Evolutionary conservation across 2,329 filamentous ascomycete genomes (phyloP).

Genomic region (Tolypocladium album): DNA sequence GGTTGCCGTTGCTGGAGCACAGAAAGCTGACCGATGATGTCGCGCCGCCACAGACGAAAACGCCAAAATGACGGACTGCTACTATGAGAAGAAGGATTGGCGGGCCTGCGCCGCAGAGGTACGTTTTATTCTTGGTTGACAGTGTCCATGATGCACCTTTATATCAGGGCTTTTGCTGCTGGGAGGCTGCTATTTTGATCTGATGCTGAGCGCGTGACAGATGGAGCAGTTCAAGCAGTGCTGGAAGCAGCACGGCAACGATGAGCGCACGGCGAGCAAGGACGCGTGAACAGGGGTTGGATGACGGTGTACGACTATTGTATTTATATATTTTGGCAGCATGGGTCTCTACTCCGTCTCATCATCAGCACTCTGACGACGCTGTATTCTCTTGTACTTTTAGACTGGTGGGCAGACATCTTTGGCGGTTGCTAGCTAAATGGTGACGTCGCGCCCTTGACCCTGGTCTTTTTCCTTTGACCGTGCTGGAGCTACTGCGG

Average conservation of each 20-base stretch:
- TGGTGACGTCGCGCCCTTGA: neutral
- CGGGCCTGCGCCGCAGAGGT: conserved; percentile 80
- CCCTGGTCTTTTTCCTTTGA: neutral
- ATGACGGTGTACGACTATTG: neutral
- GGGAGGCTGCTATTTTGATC: neutral
- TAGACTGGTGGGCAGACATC: neutral
- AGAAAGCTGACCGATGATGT: neutral
- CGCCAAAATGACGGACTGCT: conserved; percentile 84
- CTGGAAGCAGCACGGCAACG: conserved; percentile 85
- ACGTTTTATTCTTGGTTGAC: conserved; percentile 23
- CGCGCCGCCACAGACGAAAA: conserved; percentile 59
- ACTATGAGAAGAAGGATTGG: conserved; percentile 95
- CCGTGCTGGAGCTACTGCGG: neutral
- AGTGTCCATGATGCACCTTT: neutral
- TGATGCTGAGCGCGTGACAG: conserved; percentile 31
- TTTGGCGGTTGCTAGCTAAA: neutral
- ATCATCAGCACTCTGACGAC: neutral
- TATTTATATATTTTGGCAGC: neutral
- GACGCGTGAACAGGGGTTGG: conserved; percentile 34
- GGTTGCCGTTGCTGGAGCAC: neutral
- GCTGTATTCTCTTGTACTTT: neutral
- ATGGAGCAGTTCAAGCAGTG: conserved; percentile 84
- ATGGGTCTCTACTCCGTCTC: neutral
- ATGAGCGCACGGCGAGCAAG: conserved; percentile 68
- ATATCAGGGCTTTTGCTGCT: neutral